Percentiles rank a stretch among this genome's conserved stretches.
Conservation (phyloP, 345 rosid genomes). For the Erysimum cheiranthoides region DNA sequence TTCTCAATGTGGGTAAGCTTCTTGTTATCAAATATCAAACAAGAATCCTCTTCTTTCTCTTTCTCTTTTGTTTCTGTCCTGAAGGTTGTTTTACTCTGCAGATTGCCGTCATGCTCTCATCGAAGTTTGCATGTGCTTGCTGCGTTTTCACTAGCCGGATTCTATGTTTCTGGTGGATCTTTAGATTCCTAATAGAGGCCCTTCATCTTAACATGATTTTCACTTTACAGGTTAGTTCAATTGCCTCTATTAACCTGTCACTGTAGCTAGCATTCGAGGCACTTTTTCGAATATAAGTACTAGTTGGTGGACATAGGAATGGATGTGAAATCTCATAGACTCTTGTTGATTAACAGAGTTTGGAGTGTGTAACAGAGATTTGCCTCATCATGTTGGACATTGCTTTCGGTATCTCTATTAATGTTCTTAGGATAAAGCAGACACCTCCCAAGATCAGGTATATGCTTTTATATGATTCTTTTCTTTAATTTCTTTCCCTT, state of each 20-base stretch:
- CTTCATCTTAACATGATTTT: constrained; percentile 55
- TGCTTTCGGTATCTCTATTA: constrained; percentile 65
- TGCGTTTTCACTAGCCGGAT: constrained; percentile 50
- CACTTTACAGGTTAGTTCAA: constrained; percentile 50
- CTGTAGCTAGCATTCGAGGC: background rate
- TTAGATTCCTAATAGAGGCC: constrained; percentile 56
- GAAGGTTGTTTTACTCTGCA: constrained; percentile 42
- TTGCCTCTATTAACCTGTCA: background rate
- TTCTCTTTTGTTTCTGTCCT: constrained; percentile 7
- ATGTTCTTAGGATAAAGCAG: constrained; percentile 53
- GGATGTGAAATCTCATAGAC: background rate
- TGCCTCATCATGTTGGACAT: constrained; percentile 59
- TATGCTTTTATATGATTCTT: constrained; percentile 16
- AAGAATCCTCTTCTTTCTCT: background rate
- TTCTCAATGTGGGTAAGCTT: constrained; percentile 75
- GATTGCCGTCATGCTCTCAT: constrained; percentile 54
- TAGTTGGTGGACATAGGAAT: background rate
- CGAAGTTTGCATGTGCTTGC: constrained; percentile 47
- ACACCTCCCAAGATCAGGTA: constrained; percentile 58
- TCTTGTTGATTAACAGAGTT: constrained; percentile 32
- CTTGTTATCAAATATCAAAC: background rate
- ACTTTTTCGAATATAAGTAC: constrained; percentile 3
- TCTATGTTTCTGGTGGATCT: constrained; percentile 78
- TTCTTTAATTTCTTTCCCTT: background rate
- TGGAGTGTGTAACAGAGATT: constrained; percentile 44